Conservation (phyloP, 257 asterid species). For the Scutellaria barbata region DNA sequence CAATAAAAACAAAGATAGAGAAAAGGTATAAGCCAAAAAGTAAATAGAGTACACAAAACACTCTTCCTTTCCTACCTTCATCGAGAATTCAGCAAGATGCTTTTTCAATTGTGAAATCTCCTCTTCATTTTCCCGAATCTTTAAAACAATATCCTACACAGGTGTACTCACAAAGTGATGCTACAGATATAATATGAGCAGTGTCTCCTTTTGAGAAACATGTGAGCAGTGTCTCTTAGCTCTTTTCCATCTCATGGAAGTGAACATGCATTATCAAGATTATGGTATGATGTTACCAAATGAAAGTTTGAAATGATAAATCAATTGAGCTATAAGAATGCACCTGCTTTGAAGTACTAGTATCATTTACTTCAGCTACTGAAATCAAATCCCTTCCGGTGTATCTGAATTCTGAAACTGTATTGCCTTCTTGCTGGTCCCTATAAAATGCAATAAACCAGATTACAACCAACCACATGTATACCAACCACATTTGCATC, state of each 20-base stretch:
- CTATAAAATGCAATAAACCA: slow-evolving; percentile 46
- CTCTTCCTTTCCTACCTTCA: slow-evolving; percentile 56
- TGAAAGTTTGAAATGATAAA: slow-evolving; percentile 17
- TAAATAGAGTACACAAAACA: slow-evolving; percentile 27
- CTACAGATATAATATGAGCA: slow-evolving; percentile 31
- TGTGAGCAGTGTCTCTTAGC: slow-evolving; percentile 17
- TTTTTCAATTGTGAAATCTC: slow-evolving; percentile 79
- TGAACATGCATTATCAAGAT: background rate
- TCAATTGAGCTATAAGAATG: slow-evolving; percentile 15
- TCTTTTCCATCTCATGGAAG: slow-evolving; percentile 18
- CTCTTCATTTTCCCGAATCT: slow-evolving; percentile 81
- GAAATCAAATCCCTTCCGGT: slow-evolving; percentile 63
- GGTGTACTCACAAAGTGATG: slow-evolving; percentile 37
- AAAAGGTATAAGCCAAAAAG: slow-evolving; percentile 21
- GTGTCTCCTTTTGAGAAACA: background rate
- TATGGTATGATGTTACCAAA: slow-evolving; percentile 9
- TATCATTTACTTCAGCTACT: slow-evolving; percentile 53
- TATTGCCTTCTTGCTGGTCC: slow-evolving; percentile 60
- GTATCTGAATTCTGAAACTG: slow-evolving; percentile 51
- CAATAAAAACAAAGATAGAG: slow-evolving; percentile 28
- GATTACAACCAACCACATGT: slow-evolving; percentile 31
- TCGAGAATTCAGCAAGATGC: slow-evolving; percentile 77
- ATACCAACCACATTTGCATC: slow-evolving; percentile 19
- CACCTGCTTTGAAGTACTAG: slow-evolving; percentile 77
- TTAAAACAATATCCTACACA: slow-evolving; percentile 65